Evolutionary conservation across 1,284 basidiomycete species (phyloP).

Genomic region (Pyrrhoderma lamaoense): DNA sequence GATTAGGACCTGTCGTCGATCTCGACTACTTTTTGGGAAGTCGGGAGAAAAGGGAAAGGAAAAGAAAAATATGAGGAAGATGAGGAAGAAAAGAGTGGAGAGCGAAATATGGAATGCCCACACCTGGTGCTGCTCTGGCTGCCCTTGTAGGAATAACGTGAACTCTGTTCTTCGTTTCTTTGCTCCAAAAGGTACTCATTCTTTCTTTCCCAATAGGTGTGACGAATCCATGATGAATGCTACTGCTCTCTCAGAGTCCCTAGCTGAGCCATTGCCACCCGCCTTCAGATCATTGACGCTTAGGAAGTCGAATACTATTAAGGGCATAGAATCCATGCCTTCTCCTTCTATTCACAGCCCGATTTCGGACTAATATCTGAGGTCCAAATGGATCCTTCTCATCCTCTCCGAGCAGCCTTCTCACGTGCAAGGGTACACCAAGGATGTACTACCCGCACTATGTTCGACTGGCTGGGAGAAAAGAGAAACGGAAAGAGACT

Average conservation of each 20-base stretch:
- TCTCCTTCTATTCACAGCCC: neutral
- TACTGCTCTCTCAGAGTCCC: conserved; percentile 23
- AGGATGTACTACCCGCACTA: too few species aligned
- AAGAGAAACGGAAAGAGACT: neutral
- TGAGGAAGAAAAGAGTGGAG: neutral
- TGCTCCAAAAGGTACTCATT: too few species aligned
- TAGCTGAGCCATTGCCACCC: neutral
- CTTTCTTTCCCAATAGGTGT: too few species aligned
- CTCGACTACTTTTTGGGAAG: neutral
- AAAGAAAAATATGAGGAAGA: neutral
- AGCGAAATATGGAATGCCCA: conserved; percentile 8
- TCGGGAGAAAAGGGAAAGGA: neutral
- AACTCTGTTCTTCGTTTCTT: too few species aligned
- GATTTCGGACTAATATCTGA: neutral
- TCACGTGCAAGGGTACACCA: neutral
- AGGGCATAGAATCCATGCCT: too few species aligned
- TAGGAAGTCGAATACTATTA: too few species aligned
- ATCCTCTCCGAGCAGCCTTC: neutral
- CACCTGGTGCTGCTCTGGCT: conserved; percentile 9
- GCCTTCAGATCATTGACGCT: too few species aligned
- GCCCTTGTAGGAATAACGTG: conserved; percentile 8
- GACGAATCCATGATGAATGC: conserved; percentile 24
- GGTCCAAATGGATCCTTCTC: neutral
- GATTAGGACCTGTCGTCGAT: neutral
- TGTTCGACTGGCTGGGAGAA: neutral